Evolutionary conservation across 352 stramenopile species (phyloP).

Genomic region (Blastocystis sp.): DNA sequence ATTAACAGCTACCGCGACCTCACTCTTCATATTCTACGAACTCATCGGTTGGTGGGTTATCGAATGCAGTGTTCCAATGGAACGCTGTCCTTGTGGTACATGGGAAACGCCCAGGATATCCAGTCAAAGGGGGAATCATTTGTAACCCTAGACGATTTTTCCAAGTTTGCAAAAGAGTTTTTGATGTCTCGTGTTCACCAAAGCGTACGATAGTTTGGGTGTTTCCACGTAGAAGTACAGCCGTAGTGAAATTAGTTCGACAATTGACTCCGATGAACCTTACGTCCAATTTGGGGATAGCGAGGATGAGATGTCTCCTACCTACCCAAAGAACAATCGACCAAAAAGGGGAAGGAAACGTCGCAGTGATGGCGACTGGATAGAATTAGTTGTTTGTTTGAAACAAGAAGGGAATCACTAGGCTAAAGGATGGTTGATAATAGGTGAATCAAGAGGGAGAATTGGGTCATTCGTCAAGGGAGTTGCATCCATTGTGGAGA

Average conservation of each 20-base stretch:
- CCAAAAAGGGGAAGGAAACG: neutral
- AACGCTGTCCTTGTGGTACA: neutral
- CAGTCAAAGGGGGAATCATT: neutral
- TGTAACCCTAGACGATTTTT: neutral
- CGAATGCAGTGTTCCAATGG: neutral
- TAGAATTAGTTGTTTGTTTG: neutral
- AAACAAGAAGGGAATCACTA: neutral
- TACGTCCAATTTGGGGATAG: neutral
- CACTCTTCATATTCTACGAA: neutral
- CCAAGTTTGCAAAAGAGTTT: neutral
- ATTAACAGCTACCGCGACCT: neutral
- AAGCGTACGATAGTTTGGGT: neutral
- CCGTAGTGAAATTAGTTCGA: neutral
- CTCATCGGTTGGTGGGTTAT: neutral
- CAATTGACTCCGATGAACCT: neutral
- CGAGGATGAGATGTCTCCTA: neutral
- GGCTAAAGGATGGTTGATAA: neutral
- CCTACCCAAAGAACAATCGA: neutral
- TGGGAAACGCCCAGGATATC: constrained; percentile 20
- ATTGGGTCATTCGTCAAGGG: neutral
- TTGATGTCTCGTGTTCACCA: neutral
- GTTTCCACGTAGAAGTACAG: neutral
- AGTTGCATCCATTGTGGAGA: too few species aligned
- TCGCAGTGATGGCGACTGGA: neutral
- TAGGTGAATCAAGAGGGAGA: neutral